Conservation (phyloP, 495 filamentous ascomycete species). For the Pseudomonodictys pantanalensis region DNA sequence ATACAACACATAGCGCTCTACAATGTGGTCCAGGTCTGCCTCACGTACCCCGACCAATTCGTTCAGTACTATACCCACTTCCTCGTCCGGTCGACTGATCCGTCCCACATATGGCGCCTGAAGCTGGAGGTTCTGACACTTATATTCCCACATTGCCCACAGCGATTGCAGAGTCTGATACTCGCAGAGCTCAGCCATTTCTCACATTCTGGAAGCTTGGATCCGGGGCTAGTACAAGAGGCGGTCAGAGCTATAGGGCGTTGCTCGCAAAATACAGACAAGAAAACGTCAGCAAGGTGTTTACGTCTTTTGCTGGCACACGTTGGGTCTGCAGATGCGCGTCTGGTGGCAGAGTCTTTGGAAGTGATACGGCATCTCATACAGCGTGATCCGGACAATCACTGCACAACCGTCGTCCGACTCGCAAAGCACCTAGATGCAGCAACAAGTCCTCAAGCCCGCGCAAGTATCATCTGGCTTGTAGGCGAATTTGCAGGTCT, state of each 20-base stretch:
- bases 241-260: constrained; percentile 88
- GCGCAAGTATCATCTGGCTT: constrained; percentile 94
- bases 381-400: constrained; percentile 77
- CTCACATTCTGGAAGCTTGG: constrained; percentile 60
- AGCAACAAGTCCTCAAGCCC: constrained; percentile 75
- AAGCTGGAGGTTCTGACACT: constrained; percentile 89
- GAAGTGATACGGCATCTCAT: constrained; percentile 95
- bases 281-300: constrained; percentile 56
- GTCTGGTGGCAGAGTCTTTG: constrained; percentile 82
- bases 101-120: constrained; percentile 79
- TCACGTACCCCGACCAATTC: constrained; percentile 70
- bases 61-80: constrained; percentile 84
- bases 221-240: constrained; percentile 77
- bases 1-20: constrained; percentile 85
- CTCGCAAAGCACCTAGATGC: constrained; percentile 90
- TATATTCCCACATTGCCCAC: constrained; percentile 77
- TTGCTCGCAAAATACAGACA: constrained; percentile 69
- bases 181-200: constrained; percentile 92
- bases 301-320: constrained; percentile 77
- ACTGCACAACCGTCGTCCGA: constrained; percentile 76
- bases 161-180: constrained; percentile 76
- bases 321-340: constrained; percentile 78
- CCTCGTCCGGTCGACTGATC: constrained; percentile 74
- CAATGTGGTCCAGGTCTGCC: constrained; percentile 87
- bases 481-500: constrained; percentile 88